Evolutionary conservation across 768 basidiomycete genomes (phyloP).

Genomic region (Suillus luteus): DNA sequence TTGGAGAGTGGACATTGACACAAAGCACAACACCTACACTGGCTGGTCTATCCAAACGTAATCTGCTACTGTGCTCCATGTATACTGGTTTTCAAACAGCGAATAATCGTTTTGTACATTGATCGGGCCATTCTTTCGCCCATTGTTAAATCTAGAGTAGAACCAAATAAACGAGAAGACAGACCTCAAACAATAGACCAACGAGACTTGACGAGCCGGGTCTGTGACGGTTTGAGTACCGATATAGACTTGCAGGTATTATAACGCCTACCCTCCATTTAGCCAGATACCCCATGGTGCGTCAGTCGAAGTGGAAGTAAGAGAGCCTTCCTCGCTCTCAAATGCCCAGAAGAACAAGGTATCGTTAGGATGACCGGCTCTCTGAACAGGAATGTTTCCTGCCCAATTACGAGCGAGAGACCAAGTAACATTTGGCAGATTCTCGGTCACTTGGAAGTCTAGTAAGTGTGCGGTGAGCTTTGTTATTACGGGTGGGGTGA

Average conservation of each 20-base stretch:
- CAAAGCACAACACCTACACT: slow-evolving; percentile 38
- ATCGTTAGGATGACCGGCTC: slow-evolving; percentile 60
- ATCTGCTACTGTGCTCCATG: slow-evolving; percentile 64
- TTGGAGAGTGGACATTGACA: not conserved
- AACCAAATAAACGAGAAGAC: slow-evolving; percentile 17
- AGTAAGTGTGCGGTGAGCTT: slow-evolving; percentile 3
- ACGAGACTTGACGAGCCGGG: slow-evolving; percentile 72
- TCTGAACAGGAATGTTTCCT: slow-evolving; percentile 64
- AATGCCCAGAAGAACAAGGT: slow-evolving; percentile 70
- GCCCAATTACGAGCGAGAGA: slow-evolving; percentile 54
- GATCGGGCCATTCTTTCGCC: slow-evolving; percentile 66
- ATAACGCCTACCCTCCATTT: slow-evolving; percentile 59
- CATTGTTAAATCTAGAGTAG: not conserved
- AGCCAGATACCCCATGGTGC: slow-evolving; percentile 77
- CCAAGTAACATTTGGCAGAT: slow-evolving; percentile 65
- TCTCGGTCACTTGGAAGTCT: slow-evolving; percentile 63
- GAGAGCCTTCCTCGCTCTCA: slow-evolving; percentile 56
- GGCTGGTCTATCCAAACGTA: slow-evolving; percentile 78
- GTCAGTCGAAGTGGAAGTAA: slow-evolving; percentile 43
- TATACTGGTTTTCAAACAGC: slow-evolving; percentile 50
- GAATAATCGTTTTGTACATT: slow-evolving; percentile 54
- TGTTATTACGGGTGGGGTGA: not conserved
- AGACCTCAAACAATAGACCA: slow-evolving; percentile 66
- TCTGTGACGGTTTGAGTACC: slow-evolving; percentile 31
- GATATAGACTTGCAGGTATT: too few species aligned